Percentiles rank a stretch among this genome's conserved stretches.
These are phyloP conservation scores for Stachybotrys echinatus DNA, from an alignment of 2,329 filamentous ascomycete species.

Conservation along the genomic window DNA sequence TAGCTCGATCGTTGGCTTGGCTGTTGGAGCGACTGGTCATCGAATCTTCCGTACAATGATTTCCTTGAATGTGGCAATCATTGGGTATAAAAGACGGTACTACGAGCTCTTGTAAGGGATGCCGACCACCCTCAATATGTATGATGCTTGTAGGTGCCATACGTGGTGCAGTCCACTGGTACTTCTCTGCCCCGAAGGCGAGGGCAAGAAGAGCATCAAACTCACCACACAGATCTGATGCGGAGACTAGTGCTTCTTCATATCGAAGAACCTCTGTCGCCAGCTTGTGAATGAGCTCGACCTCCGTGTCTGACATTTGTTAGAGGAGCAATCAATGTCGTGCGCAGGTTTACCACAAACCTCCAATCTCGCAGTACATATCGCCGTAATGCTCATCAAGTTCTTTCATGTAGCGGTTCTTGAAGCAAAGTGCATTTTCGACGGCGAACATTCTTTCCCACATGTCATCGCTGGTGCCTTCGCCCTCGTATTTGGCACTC, in stretches of 20 bases:
- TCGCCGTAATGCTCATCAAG: constrained; percentile 81
- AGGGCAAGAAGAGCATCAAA: constrained; percentile 82
- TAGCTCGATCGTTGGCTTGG: constrained; percentile 44
- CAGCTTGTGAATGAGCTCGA: constrained; percentile 78
- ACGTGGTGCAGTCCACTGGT: constrained; percentile 63
- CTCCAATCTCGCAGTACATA: constrained; percentile 76
- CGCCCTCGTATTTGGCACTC: constrained; percentile 58
- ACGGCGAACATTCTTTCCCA: constrained; percentile 80
- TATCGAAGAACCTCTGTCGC: constrained; percentile 65
- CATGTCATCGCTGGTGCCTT: constrained; percentile 43
- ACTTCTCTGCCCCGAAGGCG: constrained; percentile 68
- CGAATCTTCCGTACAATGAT: neutral
- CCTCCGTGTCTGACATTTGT: constrained; percentile 64
- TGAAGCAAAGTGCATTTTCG: constrained; percentile 73
- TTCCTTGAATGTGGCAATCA: constrained; percentile 44
- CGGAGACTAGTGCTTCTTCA: constrained; percentile 57
- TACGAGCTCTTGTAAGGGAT: constrained; percentile 80
- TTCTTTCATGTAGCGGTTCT: constrained; percentile 73
- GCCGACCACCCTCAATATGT: constrained; percentile 71
- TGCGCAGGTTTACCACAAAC: constrained; percentile 29
- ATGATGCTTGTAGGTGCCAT: constrained; percentile 69
- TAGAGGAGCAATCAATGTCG: constrained; percentile 7
- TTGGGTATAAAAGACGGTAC: constrained; percentile 81
- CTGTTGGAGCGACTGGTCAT: constrained; percentile 61
- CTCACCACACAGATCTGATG: constrained; percentile 80